Evolutionary conservation across 2,329 filamentous ascomycete genomes (phyloP), one percentile per base, ranked within the genome.

Genomic region (Beauveria australis): DNA sequence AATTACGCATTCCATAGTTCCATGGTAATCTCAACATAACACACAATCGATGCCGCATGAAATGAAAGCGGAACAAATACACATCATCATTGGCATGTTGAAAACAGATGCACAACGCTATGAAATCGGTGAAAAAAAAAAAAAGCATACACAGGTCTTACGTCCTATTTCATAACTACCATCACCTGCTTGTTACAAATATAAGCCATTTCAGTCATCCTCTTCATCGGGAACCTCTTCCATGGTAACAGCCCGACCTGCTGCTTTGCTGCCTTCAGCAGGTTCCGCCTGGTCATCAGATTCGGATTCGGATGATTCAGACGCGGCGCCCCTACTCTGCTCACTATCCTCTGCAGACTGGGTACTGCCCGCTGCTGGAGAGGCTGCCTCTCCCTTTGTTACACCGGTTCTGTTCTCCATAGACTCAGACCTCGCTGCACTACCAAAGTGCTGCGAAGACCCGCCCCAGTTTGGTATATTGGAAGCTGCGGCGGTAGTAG

Each of bases 391-490:
- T 41, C 43, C 18, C 30, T 22, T 30, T 44, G 30, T 3, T 7
- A 19, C 44, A 49, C 9, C 54, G 12, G 44, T 49, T 14, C 16
- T 33, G 7, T 49, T 48, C 2, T 46, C 44, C 8, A 22, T 22
- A 4, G 30, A 30, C 33, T 49, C 44, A 33, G 24, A n/a, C 22
- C 68, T 67, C 44, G 67, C 60, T 19, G 70, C 70, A 53, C 68
- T 72, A 18, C 70, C 70, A 60, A 81, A 81, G 0, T 82, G 70
- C 66, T 81, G 81, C 18, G 78, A 74, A 2, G 77, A 70, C 16
- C 79, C 78, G 52, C 78, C 78, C 81, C 81, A 83, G 61, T 76
- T 78, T 5, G 80, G 80, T 61, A 47, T 33, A 28, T 79, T 67
- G 18, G 79, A 79, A 5, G 79, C 76, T 16, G 79, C 75, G 18